Evolutionary conservation across 805 yeast genomes (phyloP), one percentile per base, ranked within the genome.

Genomic region (Starmerella vitae): DNA sequence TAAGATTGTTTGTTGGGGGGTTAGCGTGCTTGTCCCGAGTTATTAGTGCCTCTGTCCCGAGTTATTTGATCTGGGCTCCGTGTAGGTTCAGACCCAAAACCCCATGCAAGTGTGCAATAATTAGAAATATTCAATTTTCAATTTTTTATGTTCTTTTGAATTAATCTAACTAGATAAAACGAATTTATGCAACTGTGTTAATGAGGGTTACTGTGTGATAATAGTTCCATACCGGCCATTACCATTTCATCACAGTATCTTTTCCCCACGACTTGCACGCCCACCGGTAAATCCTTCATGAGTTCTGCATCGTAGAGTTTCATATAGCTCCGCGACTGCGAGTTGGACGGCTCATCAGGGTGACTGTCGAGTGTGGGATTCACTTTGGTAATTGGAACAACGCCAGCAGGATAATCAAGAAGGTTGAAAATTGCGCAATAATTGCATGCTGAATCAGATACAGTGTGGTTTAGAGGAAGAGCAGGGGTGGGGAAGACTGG

Each of bases 231-330:
- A 50, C 70, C 63, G 37, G 58, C 61, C 31, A 74, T 51, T 4
- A 66, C 71, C 53, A 73, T 73, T 50, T 77, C 84, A 49, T 77
- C 85, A 48, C 74, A 69, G 15, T 66, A 61, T 38, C 72, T 65
- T 41, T 65, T 64, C n/a, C 78, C 74, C 3, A 76, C 72, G 22
- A 78, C 59, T 55, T 78, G 84, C n/a, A 78, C 58, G 15, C 75
- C 71, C 12, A 73, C 75, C 0, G 83, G 76, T 39, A 76, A 71
- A 1, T 47, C 49, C 13, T 37, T 28, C 53, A 66, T 62, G 41
- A 66, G 66, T 36, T 59, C 66, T 0, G 76, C 66, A 45, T 71
- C 65, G 57, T 71, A 74, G 33, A 62, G 52, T 15, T 58, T 56
- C 44, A 63, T 63, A 33, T 67, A 64, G 21, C 57, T 61, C 34